Evolutionary conservation across 345 rosid genomes (phyloP).

Genomic region (Ceriops decandra): DNA sequence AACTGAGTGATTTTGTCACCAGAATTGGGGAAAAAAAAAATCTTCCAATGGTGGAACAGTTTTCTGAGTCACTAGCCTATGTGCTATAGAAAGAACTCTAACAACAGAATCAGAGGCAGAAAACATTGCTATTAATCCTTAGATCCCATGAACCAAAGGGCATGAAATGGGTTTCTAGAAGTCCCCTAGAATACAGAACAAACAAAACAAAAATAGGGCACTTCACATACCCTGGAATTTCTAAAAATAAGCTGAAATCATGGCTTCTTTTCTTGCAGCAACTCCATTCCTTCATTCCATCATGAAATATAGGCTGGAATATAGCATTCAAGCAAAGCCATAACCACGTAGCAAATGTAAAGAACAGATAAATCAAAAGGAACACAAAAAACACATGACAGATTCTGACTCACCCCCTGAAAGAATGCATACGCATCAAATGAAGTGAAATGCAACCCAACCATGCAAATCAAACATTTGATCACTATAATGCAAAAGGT

Average conservation of each 20-base stretch:
- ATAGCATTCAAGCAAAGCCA: slow-evolving; percentile 11
- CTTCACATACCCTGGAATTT: slow-evolving; percentile 73
- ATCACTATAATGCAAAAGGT: slow-evolving; percentile 20
- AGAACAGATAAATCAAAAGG: neutral
- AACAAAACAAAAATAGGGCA: neutral
- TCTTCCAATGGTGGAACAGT: too few relatives aligned
- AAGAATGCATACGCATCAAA: slow-evolving; percentile 12
- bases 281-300: slow-evolving; percentile 98
- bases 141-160: neutral
- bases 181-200: neutral
- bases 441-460: slow-evolving; percentile 24
- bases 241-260: slow-evolving; percentile 77
- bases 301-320: slow-evolving; percentile 82
- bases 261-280: slow-evolving; percentile 97
- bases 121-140: too few relatives aligned
- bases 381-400: slow-evolving; percentile 11
- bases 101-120: too few relatives aligned
- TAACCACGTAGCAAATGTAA: neutral
- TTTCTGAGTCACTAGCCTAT: too few relatives aligned
- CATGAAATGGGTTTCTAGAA: neutral
- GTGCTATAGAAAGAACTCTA: too few relatives aligned
- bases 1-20: too few relatives aligned
- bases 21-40: too few relatives aligned
- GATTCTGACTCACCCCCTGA: slow-evolving; percentile 66
- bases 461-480: slow-evolving; percentile 18